Percentiles rank a stretch among this genome's conserved stretches.
phyloP scores from a whole-genome alignment of 1,139 yeast species.

The Protomyces pachydermus region DNA sequence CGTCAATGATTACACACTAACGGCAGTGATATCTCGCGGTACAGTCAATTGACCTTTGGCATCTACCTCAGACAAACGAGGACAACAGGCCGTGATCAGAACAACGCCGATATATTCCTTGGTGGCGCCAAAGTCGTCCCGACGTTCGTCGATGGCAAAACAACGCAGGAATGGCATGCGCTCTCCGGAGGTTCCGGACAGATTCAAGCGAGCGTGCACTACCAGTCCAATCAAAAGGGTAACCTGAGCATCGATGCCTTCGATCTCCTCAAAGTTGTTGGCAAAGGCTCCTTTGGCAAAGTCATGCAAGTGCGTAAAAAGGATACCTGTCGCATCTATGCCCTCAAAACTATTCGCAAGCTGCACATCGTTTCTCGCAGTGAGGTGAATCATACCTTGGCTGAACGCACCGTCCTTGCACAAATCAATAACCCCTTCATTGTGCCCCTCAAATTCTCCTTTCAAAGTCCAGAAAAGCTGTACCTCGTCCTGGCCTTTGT shows the following conservation, averaged over 20 bases:
- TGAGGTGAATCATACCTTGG: conserved; percentile 93
- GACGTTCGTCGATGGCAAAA: conserved; percentile 31
- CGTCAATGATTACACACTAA: conserved; percentile 48
- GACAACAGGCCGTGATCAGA: conserved; percentile 14
- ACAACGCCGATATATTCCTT: conserved; percentile 39
- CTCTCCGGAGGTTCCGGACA: conserved; percentile 42
- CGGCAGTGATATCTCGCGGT: conserved; percentile 19
- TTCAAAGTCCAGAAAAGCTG: conserved; percentile 91
- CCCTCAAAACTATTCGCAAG: conserved; percentile 85
- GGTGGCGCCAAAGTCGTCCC: conserved; percentile 40
- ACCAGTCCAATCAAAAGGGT: conserved; percentile 65
- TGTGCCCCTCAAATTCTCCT: conserved; percentile 92
- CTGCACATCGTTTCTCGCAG: conserved; percentile 89
- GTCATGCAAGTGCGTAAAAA: conserved; percentile 97
- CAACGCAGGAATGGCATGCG: conserved; percentile 37
- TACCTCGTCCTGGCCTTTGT: conserved; percentile 87
- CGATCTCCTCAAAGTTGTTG: conserved; percentile 87
- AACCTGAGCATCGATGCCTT: conserved; percentile 84
- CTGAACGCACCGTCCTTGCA: conserved; percentile 91
- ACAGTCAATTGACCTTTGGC: conserved; percentile 24
- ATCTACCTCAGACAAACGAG: conserved; percentile 26
- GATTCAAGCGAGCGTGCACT: conserved; percentile 64
- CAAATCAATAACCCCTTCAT: conserved; percentile 93
- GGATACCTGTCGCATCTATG: conserved; percentile 90
- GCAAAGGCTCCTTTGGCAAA: conserved; percentile 96